phyloP scores from a whole-genome alignment of 1,284 basidiomycete genomes.

The Malassezia caprae region DNA sequence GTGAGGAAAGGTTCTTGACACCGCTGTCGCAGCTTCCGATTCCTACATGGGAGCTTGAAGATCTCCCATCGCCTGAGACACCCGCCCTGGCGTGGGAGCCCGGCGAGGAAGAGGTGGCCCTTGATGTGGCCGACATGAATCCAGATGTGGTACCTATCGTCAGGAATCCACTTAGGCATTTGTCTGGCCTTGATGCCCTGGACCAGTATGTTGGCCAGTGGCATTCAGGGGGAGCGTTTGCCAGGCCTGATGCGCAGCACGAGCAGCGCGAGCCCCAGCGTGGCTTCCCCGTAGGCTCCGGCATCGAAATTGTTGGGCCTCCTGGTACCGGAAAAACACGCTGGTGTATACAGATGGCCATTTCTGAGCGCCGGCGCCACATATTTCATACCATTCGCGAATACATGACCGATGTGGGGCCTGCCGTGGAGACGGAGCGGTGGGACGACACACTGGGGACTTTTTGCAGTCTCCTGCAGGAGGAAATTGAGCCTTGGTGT shows the following conservation, averaged over 20 bases:
- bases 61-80: not conserved
- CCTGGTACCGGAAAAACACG: constrained; percentile 14
- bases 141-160: not conserved
- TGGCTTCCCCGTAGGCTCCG: constrained; percentile 12
- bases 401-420: not conserved
- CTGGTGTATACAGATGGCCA: constrained; percentile 12
- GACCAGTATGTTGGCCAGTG: constrained; percentile 6
- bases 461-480: not conserved
- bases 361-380: constrained; percentile 8
- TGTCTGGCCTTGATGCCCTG: constrained; percentile 1
- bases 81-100: not conserved
- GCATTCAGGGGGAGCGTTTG: constrained; percentile 8
- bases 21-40: constrained; percentile 15
- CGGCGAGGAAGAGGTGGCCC: not conserved
- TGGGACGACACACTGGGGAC: not conserved
- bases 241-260: not conserved
- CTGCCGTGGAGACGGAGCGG: not conserved
- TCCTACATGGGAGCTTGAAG: not conserved
- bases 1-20: not conserved
- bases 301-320: constrained; percentile 12
- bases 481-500: constrained; percentile 14
- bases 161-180: not conserved
- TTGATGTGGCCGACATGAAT: not conserved
- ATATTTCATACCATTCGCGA: not conserved
- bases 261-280: not conserved